These are phyloP conservation scores for Cystofilobasidium ferigula DNA, from an alignment of 768 basidiomycete species.

Conservation along the genomic window DNA sequence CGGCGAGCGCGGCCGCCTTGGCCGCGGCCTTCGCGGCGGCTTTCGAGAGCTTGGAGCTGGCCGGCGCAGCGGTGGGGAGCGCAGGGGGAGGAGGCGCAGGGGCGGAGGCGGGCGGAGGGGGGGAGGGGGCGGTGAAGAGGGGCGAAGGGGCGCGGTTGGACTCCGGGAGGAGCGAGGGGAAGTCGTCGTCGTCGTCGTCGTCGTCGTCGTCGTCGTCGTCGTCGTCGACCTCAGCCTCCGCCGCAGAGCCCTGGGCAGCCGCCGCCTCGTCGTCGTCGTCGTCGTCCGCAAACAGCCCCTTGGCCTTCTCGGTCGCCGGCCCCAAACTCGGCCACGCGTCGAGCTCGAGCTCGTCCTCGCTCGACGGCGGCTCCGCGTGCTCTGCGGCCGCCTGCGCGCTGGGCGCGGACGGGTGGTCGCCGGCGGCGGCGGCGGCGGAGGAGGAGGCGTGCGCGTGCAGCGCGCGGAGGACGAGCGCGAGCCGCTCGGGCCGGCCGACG, in stretches of 20 bases:
- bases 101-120: neutral
- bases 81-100: neutral
- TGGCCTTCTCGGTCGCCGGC: neutral
- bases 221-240: neutral
- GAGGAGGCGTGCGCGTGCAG: too few relatives aligned
- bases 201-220: neutral
- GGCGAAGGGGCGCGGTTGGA: neutral
- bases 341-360: conserved; percentile 6
- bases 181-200: conserved; percentile 3
- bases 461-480: neutral
- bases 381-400: neutral
- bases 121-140: neutral
- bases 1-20: neutral
- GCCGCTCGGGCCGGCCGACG: neutral
- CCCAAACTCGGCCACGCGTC: neutral
- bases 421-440: neutral
- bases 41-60: neutral
- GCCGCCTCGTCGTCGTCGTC: neutral
- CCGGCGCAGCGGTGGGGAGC: neutral
- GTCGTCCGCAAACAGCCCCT: neutral
- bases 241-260: neutral
- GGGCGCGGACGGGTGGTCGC: neutral
- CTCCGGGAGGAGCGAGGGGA: conserved; percentile 8
- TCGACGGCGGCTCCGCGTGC: neutral
- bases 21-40: too few relatives aligned